A percentile compares a stretch with the other conserved stretches of the same genome.
These are phyloP conservation scores for Ramaria rubella DNA, from an alignment of 768 basidiomycete species.

Conservation along the genomic window DNA sequence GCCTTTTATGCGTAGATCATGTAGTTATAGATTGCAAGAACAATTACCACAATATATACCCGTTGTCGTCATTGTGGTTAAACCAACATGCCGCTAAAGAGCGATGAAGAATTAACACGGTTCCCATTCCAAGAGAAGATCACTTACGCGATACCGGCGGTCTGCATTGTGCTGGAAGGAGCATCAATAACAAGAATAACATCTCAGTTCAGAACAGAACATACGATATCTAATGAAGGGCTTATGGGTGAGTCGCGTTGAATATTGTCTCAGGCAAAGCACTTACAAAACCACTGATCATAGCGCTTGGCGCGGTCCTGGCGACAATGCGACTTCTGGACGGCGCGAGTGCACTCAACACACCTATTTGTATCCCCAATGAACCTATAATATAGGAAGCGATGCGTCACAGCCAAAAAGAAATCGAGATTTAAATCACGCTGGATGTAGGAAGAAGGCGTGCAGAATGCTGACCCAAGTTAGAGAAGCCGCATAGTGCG, in stretches of 20 bases:
- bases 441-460: neutral
- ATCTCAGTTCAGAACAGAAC: conserved; percentile 13
- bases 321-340: conserved; percentile 66
- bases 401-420: neutral
- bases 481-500: conserved; percentile 87
- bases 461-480: conserved; percentile 34
- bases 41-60: no score
- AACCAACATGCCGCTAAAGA: conserved; percentile 26
- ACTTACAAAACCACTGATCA: conserved; percentile 66
- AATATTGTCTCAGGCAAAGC: neutral
- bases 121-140: neutral
- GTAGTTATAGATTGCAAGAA: no score
- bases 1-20: no score
- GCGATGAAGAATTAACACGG: neutral
- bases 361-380: conserved; percentile 81
- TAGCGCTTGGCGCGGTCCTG: conserved; percentile 57
- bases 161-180: conserved; percentile 39
- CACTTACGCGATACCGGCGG: conserved; percentile 52
- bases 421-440: neutral
- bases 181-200: neutral
- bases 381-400: conserved; percentile 39
- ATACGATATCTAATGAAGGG: neutral
- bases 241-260: neutral
- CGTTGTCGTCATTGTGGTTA: no score
- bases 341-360: conserved; percentile 63